Conservation (phyloP, 73 alveolate genomes). For the Effrenium voratum region DNA sequence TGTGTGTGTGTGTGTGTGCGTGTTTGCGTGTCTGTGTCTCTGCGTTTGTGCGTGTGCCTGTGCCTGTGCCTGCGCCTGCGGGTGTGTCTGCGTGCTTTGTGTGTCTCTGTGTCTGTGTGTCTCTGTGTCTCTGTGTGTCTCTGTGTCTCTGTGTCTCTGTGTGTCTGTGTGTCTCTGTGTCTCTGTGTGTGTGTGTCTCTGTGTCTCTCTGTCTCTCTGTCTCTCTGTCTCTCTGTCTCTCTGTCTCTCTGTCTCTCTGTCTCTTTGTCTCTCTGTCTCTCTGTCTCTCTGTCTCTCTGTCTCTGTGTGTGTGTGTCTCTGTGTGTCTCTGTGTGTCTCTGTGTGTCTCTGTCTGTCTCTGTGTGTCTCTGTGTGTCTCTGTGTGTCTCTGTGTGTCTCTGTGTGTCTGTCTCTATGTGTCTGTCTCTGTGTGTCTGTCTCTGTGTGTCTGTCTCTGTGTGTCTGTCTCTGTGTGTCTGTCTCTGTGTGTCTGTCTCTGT, state of each 20-base stretch:
- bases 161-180: not conserved
- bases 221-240: not conserved
- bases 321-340: not conserved
- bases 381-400: not conserved
- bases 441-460: not conserved
- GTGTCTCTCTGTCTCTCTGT: not conserved
- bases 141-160: not conserved
- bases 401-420: not conserved
- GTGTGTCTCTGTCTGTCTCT: not conserved
- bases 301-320: not conserved
- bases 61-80: not conserved
- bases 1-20: not conserved
- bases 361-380: not conserved
- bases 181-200: not conserved
- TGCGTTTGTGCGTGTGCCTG: not conserved
- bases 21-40: not conserved
- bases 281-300: not conserved
- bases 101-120: not conserved
- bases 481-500: not conserved
- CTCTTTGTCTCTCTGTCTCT: not conserved
- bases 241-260: not conserved
- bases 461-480: not conserved
- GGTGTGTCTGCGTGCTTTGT: not conserved
- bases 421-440: not conserved
- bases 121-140: not conserved